phyloP scores from a whole-genome alignment of 2,329 filamentous ascomycete species.

The Talaromyces piceae region DNA sequence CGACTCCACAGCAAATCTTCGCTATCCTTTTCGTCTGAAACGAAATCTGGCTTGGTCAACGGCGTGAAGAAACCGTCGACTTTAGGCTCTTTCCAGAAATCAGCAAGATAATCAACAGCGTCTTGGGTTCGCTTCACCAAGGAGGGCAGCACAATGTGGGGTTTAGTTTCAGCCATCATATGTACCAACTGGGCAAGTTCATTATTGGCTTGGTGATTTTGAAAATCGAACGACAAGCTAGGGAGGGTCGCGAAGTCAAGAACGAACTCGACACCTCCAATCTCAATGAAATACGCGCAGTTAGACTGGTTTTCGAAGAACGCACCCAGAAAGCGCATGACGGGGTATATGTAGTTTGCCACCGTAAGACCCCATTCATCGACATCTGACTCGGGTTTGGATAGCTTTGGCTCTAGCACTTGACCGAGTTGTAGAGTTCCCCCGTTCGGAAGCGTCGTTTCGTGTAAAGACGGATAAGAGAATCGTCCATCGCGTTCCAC shows the following conservation, averaged over 20 bases:
- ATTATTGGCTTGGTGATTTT: constrained; percentile 59
- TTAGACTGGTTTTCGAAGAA: constrained; percentile 70
- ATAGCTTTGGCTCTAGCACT: constrained; percentile 18
- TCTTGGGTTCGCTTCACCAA: constrained; percentile 66
- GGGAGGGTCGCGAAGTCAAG: constrained; percentile 78
- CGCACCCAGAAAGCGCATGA: constrained; percentile 67
- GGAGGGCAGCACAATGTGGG: constrained; percentile 73
- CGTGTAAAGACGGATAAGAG: constrained; percentile 12
- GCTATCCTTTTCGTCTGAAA: constrained; percentile 14
- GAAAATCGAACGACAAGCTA: constrained; percentile 67
- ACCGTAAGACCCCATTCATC: constrained; percentile 47
- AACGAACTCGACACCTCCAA: constrained; percentile 73
- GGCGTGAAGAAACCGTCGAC: constrained; percentile 61
- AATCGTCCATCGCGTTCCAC: constrained; percentile 9
- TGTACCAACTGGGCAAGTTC: constrained; percentile 68
- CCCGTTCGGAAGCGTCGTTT: constrained; percentile 29
- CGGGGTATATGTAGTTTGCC: constrained; percentile 64
- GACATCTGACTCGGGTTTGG: constrained; percentile 28
- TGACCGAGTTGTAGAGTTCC: constrained; percentile 27
- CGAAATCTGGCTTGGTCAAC: constrained; percentile 41
- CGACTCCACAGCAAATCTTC: constrained; percentile 22
- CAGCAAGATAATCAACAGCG: constrained; percentile 60
- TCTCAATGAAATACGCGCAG: constrained; percentile 66
- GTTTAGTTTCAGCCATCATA: constrained; percentile 70
- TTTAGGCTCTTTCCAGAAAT: constrained; percentile 52